Evolutionary conservation across 2,329 filamentous ascomycete species (phyloP), one percentile per base, ranked within the genome.

Genomic region (Colletotrichum sp.): DNA sequence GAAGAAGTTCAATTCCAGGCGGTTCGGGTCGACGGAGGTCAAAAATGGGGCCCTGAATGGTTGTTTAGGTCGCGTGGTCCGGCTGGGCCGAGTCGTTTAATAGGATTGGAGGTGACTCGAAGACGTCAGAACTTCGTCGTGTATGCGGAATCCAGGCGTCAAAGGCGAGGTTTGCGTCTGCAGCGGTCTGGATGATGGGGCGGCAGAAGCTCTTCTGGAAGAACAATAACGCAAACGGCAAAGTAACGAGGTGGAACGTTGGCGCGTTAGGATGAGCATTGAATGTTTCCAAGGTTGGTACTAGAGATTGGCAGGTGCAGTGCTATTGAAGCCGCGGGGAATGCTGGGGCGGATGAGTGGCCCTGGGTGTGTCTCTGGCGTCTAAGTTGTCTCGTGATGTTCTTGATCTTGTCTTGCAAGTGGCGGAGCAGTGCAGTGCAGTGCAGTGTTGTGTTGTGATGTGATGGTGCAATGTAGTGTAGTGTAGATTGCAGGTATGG

Each of bases 231-330:
- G 69, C 57, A 73, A 73, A 63, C 70, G 59, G 71, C 70, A 75
- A 59, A 75, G 67, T 26, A 63, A 71, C 74, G 66, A 63, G 66
- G 71, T 72, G 71, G 71, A 71, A 76, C 74, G 74, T 55, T 57
- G 70, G 26, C 59, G 73, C 74, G 71, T 74, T 76, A 72, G 70
- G 74, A 74, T 75, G 74, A 75, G 74, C 74, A 76, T 76, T 71
- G 74, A 71, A 76, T 75, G 74, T 75, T 76, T 76, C 61, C 74
- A 61, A 73, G 59, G 21, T 28, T 32, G 61, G 48, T 24, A 65
- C 57, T 64, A 68, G 24, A 60, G 21, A 28, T 39, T 26, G 61
- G 16, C 36, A 24, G 26, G 60, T 67, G 59, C 36, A 43, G 55
- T 39, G 39, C 34, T 75, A 30, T 59, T 21, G 32, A 63, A 48